Evolutionary conservation across 2,329 filamentous ascomycete species (phyloP), one percentile per base, ranked within the genome.

Genomic region (Purpureocillium lavendulum): DNA sequence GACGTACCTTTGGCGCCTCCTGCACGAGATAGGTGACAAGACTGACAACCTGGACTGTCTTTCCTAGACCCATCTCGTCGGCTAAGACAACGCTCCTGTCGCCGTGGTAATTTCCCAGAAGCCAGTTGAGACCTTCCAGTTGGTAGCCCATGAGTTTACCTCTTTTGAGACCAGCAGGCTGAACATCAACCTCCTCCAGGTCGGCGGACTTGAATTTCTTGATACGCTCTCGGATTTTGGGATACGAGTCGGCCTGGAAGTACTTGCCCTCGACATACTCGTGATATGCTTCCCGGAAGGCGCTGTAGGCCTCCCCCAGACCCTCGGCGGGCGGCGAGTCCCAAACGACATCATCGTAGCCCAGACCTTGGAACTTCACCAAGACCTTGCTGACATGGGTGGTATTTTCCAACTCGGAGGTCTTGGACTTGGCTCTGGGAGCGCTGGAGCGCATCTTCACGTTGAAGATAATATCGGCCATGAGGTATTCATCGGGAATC

Each of bases 1-100:
- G 2, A 21, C 21, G 10, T 29, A 40, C 64, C 49, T 76, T 67
- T 6, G 78, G 78, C n/a, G 62, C 62, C 38, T 81, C 73, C 44
- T 83, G 72, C 17, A 83, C 71, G 30, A 97, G 64, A 1, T 82
- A 80, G 2, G 85, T 80, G 44, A 97, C 73, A 45, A 95, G 76
- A 3, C 82, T 78, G 44, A 97, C 84, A 38, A 96, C 80, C 57
- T 98, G 92, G 26, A 98, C 87, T 0, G 92, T 98, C 66, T 98
- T 98, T 26, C 92, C 92, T 2, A 98, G 75, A 31, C 92, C 92
- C 92, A 98, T 98, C 57, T 98, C 92, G 55, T 98, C 92, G 1
- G 92, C 92, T 7, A 97, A 74, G 42, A 97, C 90, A 21, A 88
- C 84, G 53, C 92, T 97, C 54, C 85, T 81, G 49, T 81, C 73